A percentile compares a stretch with the other conserved stretches of the same genome.
Evolutionary conservation across 2,329 filamentous ascomycete species (phyloP).

Genomic region (Fusarium subglutinans): DNA sequence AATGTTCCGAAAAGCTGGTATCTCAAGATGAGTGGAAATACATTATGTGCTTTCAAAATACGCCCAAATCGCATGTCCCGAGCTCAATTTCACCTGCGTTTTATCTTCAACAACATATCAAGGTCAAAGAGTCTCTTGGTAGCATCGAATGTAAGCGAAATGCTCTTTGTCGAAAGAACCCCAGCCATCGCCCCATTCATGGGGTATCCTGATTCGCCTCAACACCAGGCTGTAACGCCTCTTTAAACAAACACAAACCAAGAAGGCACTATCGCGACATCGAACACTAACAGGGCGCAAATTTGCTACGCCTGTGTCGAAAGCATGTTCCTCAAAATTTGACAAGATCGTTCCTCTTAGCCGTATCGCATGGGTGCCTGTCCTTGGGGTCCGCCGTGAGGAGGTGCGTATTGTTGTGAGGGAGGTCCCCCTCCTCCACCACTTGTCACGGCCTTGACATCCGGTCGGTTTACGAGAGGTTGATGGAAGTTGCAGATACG

Average conservation of each 20-base stretch:
- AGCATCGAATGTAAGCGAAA: background rate
- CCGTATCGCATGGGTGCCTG: constrained; percentile 45
- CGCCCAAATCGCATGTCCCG: background rate
- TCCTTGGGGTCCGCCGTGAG: constrained; percentile 46
- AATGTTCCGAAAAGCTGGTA: background rate
- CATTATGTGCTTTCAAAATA: background rate
- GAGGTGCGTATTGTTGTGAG: constrained; percentile 45
- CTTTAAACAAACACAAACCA: background rate
- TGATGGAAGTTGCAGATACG: constrained; percentile 81
- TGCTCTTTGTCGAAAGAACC: background rate
- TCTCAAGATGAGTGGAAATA: background rate
- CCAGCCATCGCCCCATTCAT: background rate
- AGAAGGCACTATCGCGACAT: background rate
- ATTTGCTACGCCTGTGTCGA: background rate
- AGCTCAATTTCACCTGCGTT: background rate
- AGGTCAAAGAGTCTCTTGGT: background rate
- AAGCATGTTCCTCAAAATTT: background rate
- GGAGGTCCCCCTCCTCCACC: constrained; percentile 53
- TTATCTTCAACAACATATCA: background rate
- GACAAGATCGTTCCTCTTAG: constrained; percentile 9
- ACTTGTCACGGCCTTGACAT: constrained; percentile 63
- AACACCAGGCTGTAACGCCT: constrained; percentile 31
- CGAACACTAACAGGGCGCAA: background rate
- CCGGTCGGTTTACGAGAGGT: constrained; percentile 66
- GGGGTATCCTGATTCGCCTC: constrained; percentile 26